Percentiles rank a stretch among this genome's conserved stretches.
Conservation (phyloP, 768 basidiomycete species). For the Tubosaeta sp. region DNA sequence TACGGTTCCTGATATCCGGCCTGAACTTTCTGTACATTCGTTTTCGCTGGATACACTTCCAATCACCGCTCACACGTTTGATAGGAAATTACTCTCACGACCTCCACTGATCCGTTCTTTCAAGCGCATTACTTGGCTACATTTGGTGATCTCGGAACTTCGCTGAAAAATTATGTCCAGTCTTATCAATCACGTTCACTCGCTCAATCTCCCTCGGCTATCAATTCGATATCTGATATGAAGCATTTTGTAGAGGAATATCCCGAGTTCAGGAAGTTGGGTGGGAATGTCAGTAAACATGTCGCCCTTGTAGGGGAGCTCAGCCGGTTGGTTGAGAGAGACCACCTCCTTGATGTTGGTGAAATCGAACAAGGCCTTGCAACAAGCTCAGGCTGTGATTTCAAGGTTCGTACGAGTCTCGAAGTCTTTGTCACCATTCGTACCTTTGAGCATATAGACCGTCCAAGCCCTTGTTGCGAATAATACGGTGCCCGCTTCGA, state of each 20-base stretch:
- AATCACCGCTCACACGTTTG: constrained; percentile 12
- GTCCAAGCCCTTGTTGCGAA: constrained; percentile 79
- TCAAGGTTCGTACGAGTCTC: constrained; percentile 51
- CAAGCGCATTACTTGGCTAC: constrained; percentile 86
- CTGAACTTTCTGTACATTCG: constrained; percentile 73
- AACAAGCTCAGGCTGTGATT: constrained; percentile 85
- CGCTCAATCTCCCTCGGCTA: constrained; percentile 68
- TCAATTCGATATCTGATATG: constrained; percentile 96
- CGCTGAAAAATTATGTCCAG: constrained; percentile 88
- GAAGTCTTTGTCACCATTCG: neutral
- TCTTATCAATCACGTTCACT: constrained; percentile 86
- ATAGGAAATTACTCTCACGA: constrained; percentile 91
- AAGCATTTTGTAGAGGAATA: constrained; percentile 97
- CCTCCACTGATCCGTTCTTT: constrained; percentile 92
- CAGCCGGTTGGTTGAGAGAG: constrained; percentile 80
- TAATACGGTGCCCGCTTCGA: constrained; percentile 61
- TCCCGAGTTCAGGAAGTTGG: constrained; percentile 93
- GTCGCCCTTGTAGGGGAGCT: constrained; percentile 96
- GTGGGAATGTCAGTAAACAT: constrained; percentile 98
- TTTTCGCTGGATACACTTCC: constrained; percentile 2
- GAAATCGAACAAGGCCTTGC: constrained; percentile 97
- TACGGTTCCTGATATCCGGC: constrained; percentile 77
- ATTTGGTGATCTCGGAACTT: constrained; percentile 93
- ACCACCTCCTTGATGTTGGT: constrained; percentile 83
- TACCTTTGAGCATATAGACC: constrained; percentile 41